phyloP scores from a whole-genome alignment of 1,139 yeast genomes.

The Geotrichum fermentans region DNA sequence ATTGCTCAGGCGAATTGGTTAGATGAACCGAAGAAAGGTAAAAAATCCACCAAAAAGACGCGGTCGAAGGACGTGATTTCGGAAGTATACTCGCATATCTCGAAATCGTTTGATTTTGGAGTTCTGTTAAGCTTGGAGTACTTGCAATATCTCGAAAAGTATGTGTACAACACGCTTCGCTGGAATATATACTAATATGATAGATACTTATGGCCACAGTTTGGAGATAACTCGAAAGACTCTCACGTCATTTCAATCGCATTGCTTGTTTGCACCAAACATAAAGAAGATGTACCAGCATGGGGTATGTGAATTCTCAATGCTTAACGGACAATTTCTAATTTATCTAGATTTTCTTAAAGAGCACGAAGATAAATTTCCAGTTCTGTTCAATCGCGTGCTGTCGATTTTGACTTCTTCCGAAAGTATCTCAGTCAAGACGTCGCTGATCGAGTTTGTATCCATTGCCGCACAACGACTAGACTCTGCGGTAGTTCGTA shows the following conservation, averaged over 20 bases:
- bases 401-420: conserved; percentile 24
- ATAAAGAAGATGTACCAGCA: conserved; percentile 20
- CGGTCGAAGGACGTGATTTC: not conserved
- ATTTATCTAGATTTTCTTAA: conserved; percentile 20
- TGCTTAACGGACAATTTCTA: conserved; percentile 1
- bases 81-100: not conserved
- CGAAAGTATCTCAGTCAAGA: conserved; percentile 18
- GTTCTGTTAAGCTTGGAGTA: conserved; percentile 22
- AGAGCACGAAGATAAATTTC: conserved; percentile 27
- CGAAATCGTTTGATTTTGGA: not conserved
- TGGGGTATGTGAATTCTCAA: conserved; percentile 20
- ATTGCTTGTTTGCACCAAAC: conserved; percentile 22
- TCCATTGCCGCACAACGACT: conserved; percentile 29
- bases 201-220: conserved; percentile 42
- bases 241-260: conserved; percentile 43
- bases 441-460: conserved; percentile 30
- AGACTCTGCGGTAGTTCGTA: conserved; percentile 29
- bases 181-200: conserved; percentile 20
- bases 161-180: conserved; percentile 22
- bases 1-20: conserved; percentile 27
- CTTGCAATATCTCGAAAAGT: conserved; percentile 27
- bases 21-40: not conserved
- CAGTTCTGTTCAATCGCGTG: conserved; percentile 30
- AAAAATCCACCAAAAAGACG: not conserved
- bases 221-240: conserved; percentile 40